These are phyloP conservation scores for Gracilaria gracilis DNA, from an alignment of 23 red algal genomes.

Conservation along the genomic window DNA sequence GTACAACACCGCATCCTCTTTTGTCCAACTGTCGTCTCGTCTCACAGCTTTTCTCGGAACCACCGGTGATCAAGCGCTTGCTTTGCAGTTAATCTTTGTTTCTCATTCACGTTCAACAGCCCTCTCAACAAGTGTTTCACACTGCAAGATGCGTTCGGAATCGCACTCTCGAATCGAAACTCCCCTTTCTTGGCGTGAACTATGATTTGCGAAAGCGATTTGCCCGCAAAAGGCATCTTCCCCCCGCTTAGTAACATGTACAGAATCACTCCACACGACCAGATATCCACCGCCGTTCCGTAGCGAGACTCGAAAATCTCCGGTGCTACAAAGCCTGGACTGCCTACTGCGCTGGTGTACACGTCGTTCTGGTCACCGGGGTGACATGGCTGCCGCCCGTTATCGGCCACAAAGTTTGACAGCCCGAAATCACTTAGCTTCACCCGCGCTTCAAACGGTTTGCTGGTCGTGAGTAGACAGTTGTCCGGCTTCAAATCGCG, in stretches of 20 bases:
- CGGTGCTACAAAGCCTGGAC: conserved; percentile 77
- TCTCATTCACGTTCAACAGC: conserved; percentile 78
- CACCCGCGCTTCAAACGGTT: conserved; percentile 56
- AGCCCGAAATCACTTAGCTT: conserved; percentile 92
- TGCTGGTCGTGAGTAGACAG: conserved; percentile 47
- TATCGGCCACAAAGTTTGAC: conserved; percentile 51
- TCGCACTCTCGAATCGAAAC: conserved; percentile 37
- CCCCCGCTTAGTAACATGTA: conserved; percentile 88
- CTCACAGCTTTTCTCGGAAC: conserved; percentile 41
- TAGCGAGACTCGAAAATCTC: conserved; percentile 75
- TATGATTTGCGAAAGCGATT: conserved; percentile 69
- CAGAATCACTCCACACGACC: conserved; percentile 89
- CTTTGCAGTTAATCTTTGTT: conserved; percentile 65
- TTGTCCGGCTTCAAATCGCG: conserved; percentile 93
- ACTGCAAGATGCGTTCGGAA: conserved; percentile 13
- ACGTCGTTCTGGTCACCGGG: conserved; percentile 47
- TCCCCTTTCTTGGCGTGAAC: conserved; percentile 61
- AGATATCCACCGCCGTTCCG: conserved; percentile 83
- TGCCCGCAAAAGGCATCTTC: conserved; percentile 77
- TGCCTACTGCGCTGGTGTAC: conserved; percentile 72
- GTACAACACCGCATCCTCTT: background rate
- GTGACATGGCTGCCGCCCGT: conserved; percentile 7
- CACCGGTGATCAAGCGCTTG: conserved; percentile 86
- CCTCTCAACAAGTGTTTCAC: conserved; percentile 60
- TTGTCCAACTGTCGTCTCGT: background rate